phyloP scores from a whole-genome alignment of 257 asterid species.

The Nicotiana attenuata region DNA sequence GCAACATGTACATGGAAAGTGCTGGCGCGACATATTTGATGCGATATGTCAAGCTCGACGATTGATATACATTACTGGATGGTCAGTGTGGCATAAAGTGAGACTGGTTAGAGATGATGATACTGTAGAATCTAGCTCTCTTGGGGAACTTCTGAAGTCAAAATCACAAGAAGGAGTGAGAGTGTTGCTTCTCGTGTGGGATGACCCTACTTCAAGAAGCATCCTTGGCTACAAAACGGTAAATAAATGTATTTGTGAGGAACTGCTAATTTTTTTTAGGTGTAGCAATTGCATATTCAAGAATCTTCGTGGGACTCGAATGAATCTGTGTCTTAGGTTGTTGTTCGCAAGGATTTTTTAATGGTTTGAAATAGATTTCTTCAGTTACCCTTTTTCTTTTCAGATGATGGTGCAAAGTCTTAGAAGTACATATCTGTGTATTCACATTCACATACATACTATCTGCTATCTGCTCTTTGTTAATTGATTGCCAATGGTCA shows the following conservation, averaged over 20 bases:
- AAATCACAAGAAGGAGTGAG: constrained; percentile 99
- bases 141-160: constrained; percentile 85
- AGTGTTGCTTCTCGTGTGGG: constrained; percentile 95
- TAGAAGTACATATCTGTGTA: not conserved
- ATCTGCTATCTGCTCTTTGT: not conserved
- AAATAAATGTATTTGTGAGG: constrained; percentile 17
- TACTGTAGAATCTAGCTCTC: constrained; percentile 43
- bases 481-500: not conserved
- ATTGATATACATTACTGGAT: constrained; percentile 79
- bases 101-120: constrained; percentile 76
- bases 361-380: not conserved
- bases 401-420: not conserved
- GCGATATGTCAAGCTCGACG: constrained; percentile 78
- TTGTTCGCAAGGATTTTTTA: not conserved
- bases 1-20: constrained; percentile 73
- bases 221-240: constrained; percentile 88
- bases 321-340: not conserved
- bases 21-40: constrained; percentile 91
- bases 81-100: constrained; percentile 99
- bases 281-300: not conserved
- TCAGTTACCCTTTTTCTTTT: not conserved
- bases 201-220: constrained; percentile 94
- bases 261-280: not conserved
- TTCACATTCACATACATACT: not conserved
- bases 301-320: not conserved